Percentiles rank a stretch among this genome's conserved stretches.
These are phyloP conservation scores for Talaromyces verruculosus DNA, from an alignment of 2,329 filamentous ascomycete genomes.

Conservation along the genomic window DNA sequence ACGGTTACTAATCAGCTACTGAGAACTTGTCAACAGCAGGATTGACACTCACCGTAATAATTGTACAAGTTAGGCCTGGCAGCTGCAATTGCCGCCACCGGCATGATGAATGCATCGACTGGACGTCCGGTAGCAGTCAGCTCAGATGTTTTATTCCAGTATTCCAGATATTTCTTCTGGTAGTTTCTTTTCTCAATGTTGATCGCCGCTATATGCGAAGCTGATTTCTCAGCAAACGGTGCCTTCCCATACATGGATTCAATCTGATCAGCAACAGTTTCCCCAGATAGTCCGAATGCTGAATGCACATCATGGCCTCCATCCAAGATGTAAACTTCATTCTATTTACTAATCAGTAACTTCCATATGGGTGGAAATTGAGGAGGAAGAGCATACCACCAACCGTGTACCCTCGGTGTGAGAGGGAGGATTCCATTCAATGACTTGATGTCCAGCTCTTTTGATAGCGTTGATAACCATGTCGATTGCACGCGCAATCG, in stretches of 20 bases:
- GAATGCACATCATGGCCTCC: conserved; percentile 4
- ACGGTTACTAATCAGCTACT: too few species aligned
- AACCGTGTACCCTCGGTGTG: conserved; percentile 33
- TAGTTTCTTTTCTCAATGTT: background rate
- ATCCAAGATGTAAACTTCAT: background rate
- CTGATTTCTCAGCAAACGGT: background rate
- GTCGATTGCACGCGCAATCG: conserved; percentile 7
- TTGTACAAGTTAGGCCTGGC: conserved; percentile 50
- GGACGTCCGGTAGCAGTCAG: conserved; percentile 27
- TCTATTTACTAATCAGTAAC: background rate
- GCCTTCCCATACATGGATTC: background rate
- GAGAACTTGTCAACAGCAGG: background rate
- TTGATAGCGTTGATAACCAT: conserved; percentile 27
- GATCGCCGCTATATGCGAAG: conserved; percentile 2
- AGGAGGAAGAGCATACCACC: background rate
- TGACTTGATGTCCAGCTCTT: conserved; percentile 10
- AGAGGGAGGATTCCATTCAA: conserved; percentile 18
- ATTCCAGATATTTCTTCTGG: background rate
- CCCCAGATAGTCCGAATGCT: background rate
- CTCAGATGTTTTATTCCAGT: conserved; percentile 4
- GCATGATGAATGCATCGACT: conserved; percentile 56
- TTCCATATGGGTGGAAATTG: too few species aligned
- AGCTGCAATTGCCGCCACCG: conserved; percentile 53
- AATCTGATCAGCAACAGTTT: background rate
- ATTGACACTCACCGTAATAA: conserved; percentile 19